A percentile compares a stretch with the other conserved stretches of the same genome.
Evolutionary conservation across 2,329 filamentous ascomycete genomes (phyloP).

Genomic region (Botryotinia globosa): DNA sequence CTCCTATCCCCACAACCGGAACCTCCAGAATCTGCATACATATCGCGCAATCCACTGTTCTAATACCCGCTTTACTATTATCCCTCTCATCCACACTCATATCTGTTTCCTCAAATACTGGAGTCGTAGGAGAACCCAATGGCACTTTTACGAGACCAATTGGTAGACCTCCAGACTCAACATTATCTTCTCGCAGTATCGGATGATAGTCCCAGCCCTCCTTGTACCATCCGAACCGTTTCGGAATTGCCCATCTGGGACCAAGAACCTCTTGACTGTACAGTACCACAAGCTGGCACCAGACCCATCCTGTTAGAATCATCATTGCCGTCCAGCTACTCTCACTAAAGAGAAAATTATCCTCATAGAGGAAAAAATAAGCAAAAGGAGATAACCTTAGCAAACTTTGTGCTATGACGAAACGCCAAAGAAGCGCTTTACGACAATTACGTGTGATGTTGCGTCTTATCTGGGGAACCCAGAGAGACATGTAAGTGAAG

Average conservation of each 20-base stretch:
- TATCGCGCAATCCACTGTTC: constrained; percentile 86
- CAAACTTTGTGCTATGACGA: constrained; percentile 78
- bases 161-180: constrained; percentile 76
- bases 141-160: constrained; percentile 61
- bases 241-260: constrained; percentile 79
- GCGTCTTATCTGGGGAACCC: constrained; percentile 87
- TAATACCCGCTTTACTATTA: constrained; percentile 45
- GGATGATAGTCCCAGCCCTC: constrained; percentile 94
- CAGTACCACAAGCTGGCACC: constrained; percentile 79
- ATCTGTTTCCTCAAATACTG: constrained; percentile 25
- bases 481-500: constrained; percentile 82
- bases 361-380: constrained; percentile 77
- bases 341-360: constrained; percentile 78
- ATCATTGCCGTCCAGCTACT: constrained; percentile 65
- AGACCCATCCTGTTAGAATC: constrained; percentile 72
- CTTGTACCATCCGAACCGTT: constrained; percentile 55
- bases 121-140: constrained; percentile 22
- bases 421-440: constrained; percentile 86
- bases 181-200: constrained; percentile 74
- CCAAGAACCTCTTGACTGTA: constrained; percentile 80
- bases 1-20: constrained; percentile 66
- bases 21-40: constrained; percentile 91
- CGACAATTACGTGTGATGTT: constrained; percentile 90
- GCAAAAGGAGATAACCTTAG: constrained; percentile 75
- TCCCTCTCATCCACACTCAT: constrained; percentile 28